These are phyloP conservation scores for Sindora glabra DNA, from an alignment of 306 rosid species.

Conservation along the genomic window DNA sequence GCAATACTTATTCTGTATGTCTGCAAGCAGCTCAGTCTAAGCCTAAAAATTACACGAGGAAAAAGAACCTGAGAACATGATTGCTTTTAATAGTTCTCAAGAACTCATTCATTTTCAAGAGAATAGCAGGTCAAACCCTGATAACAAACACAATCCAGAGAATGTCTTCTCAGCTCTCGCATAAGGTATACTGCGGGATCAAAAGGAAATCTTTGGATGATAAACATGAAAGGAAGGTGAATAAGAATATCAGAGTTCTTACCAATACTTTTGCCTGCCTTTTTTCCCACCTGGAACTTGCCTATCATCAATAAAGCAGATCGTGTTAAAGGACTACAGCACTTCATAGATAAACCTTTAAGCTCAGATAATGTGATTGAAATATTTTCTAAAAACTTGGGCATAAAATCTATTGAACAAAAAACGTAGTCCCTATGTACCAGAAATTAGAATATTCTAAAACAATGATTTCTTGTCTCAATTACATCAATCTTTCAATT, in stretches of 20 bases:
- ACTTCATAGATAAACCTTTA: not conserved
- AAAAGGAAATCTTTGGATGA: not conserved
- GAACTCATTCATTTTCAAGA: not conserved
- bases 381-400: not conserved
- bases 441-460: not conserved
- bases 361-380: not conserved
- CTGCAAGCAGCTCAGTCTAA: not conserved
- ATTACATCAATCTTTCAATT: not conserved
- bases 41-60: not conserved
- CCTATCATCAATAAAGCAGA: conserved; percentile 41
- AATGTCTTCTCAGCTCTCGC: no score
- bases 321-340: conserved; percentile 3
- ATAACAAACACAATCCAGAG: not conserved
- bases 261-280: conserved; percentile 90
- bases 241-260: conserved; percentile 16
- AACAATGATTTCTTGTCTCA: not conserved
- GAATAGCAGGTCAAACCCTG: not conserved
- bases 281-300: conserved; percentile 88
- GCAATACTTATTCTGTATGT: not conserved
- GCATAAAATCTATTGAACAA: not conserved
- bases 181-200: no score
- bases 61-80: not conserved
- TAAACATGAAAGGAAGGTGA: not conserved
- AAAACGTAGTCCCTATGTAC: not conserved
- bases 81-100: not conserved